A percentile compares a stretch with the other conserved stretches of the same genome.
phyloP scores from a whole-genome alignment of 1,284 basidiomycete genomes.

The Trichosporon ovoides region DNA sequence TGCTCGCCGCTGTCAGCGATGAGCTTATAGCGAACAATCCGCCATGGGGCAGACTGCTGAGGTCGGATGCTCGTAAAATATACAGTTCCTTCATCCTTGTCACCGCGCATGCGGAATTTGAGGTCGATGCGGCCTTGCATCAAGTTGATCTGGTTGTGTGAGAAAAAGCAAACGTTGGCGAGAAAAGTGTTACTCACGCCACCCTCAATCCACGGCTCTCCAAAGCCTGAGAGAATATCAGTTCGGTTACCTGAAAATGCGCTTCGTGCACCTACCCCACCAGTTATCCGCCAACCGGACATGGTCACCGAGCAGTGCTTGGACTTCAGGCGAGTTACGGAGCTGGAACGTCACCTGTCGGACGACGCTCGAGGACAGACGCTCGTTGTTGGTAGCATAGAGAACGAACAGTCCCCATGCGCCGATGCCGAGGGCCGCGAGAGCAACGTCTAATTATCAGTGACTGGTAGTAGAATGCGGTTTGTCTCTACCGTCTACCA shows the following conservation, averaged over 20 bases:
- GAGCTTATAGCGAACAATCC: slow-evolving; percentile 49
- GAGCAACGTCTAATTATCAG: slow-evolving; percentile 29
- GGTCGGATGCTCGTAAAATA: slow-evolving; percentile 50
- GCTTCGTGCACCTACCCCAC: slow-evolving; percentile 40
- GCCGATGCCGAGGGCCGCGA: slow-evolving; percentile 35
- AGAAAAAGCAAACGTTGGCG: neutral
- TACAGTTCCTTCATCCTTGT: slow-evolving; percentile 41
- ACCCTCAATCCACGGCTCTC: slow-evolving; percentile 48
- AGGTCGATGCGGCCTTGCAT: slow-evolving; percentile 50
- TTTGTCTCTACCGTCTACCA: no score
- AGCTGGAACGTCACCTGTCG: slow-evolving; percentile 46
- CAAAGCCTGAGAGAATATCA: slow-evolving; percentile 33
- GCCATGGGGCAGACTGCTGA: slow-evolving; percentile 41
- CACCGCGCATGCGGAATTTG: slow-evolving; percentile 44
- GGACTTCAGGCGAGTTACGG: slow-evolving; percentile 42
- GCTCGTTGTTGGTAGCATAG: slow-evolving; percentile 46
- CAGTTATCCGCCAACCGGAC: slow-evolving; percentile 40
- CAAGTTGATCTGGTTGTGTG: slow-evolving; percentile 36
- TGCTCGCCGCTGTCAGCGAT: slow-evolving; percentile 43
- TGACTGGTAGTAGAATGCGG: no score
- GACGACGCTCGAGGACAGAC: slow-evolving; percentile 44
- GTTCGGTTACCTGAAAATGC: neutral
- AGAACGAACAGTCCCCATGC: slow-evolving; percentile 45
- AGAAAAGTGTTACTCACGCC: slow-evolving; percentile 30
- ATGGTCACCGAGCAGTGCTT: slow-evolving; percentile 35